A percentile compares a stretch with the other conserved stretches of the same genome.
Evolutionary conservation across 768 basidiomycete species (phyloP).

Genomic region (Xanthoconium stramineum): DNA sequence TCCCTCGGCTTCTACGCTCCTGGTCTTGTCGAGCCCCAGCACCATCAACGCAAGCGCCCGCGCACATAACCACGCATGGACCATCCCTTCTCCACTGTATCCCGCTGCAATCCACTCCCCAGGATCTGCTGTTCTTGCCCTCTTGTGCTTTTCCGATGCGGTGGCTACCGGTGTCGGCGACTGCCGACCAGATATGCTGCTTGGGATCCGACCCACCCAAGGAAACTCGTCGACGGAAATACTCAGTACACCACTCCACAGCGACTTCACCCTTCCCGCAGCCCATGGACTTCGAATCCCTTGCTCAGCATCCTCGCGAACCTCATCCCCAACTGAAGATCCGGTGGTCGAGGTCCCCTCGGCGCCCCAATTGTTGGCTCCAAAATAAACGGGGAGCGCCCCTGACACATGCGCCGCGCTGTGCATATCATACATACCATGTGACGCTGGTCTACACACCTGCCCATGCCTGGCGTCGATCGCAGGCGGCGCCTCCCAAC

Average conservation of each 20-base stretch:
- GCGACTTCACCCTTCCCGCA: conserved; percentile 47
- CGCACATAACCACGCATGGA: conserved; percentile 63
- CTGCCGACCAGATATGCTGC: conserved; percentile 42
- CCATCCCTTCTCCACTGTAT: conserved; percentile 74
- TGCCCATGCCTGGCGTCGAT: not conserved
- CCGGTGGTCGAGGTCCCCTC: conserved; percentile 29
- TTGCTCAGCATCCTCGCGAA: conserved; percentile 12
- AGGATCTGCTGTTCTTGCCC: conserved; percentile 24
- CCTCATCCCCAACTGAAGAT: conserved; percentile 6
- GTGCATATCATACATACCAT: conserved; percentile 32
- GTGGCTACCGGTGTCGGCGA: conserved; percentile 10
- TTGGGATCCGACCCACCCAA: conserved; percentile 68
- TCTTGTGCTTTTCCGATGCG: conserved; percentile 2
- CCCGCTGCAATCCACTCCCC: conserved; percentile 76
- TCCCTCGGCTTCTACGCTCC: conserved; percentile 13
- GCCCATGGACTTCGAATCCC: conserved; percentile 29
- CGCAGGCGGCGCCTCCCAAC: conserved; percentile 32
- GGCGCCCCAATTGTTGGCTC: conserved; percentile 40
- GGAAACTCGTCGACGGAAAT: conserved; percentile 59
- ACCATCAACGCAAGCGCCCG: conserved; percentile 63
- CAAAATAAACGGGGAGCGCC: conserved; percentile 55
- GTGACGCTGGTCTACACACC: conserved; percentile 26
- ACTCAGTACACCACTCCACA: conserved; percentile 66
- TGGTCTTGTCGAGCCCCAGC: conserved; percentile 35
- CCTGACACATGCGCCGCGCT: conserved; percentile 44